Evolutionary conservation across 1,139 yeast species (phyloP), one percentile per base, ranked within the genome.

Genomic region (Hansenula lynferdii): DNA sequence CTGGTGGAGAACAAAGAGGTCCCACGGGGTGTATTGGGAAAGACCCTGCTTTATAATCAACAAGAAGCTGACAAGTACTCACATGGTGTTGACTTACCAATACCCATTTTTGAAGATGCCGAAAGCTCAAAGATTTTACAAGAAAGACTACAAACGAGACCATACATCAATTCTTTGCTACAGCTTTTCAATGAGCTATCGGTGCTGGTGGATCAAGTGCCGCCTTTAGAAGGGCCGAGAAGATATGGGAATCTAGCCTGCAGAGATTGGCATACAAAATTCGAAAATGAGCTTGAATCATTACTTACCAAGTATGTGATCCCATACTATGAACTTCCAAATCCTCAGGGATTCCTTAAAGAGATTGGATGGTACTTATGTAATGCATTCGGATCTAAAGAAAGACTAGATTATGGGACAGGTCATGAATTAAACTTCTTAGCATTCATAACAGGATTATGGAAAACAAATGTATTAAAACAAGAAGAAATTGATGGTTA

Each of bases 391-490:
- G 99, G 99, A 0, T 89, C 96, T 0, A 65, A 75, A 34, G 76
- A 81, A 36, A 66, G 98, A 35, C 64, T 92, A 38, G 98, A 92
- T 55, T 92, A 70, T 59, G 98, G 98, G 0, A 87, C 97, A 0
- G 98, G 98, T 7, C 98, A 92, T 61, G 98, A 92, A 55, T 64
- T 92, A 35, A 82, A 90, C 27, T 92, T 83, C 56, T 51, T 92
- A 25, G 96, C 97, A 1, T 89, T 86, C 54, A 45, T 89, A 8
- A 87, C 89, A 0, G 80, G 83, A 1, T 61, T 85, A 9, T 61
- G 77, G 36, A 69, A 70, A 62, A 50, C 64, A 10, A 65, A 60
- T 4, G 39, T 69, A 0, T 49, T 60, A 34, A 38, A 8, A 30
- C 40, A 9, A 1, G 46, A 55, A 2, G 42, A 50, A 12, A 40